Base-by-base conservation (phyloP, 805 yeast species). In the Kodamaea leandrae region DNA sequence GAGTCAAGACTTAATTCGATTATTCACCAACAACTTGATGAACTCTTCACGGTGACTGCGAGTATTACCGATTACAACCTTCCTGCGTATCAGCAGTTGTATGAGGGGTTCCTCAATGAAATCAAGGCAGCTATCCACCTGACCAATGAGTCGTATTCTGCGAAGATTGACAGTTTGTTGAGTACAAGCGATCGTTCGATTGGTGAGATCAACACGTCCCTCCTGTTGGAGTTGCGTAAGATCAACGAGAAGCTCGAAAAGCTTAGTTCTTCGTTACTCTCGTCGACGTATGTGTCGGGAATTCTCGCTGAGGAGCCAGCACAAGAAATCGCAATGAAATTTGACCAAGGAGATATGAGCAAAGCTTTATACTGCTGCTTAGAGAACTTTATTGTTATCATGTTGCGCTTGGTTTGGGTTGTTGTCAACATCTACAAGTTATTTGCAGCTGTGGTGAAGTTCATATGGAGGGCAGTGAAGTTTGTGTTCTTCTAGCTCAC, bases 151-250 rank as follows among this genome's bases (percentile, higher is more conserved):
- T 60, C 71, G 39, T 72, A 74, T 45, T 75, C 82, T 0, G 71
- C 72, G 41, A 71, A 69, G 53, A 72, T 82, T 28, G 89, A 83
- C 51, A 79, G 76, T 37, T 55, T 82, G 41, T 63, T 83, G 34
- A 78, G 82, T 12, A 67, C 72, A 26, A 78, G 84, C 38, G 89
- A 83, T 60, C 65, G 90, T 47, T 74, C 83, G 8, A 76, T 81
- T 43, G 83, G 87, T 45, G 90, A 83, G 52, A 78, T 84, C 40
- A 84, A 80, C 55, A 83, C 91, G 0, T 80, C 88, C 1, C 58
- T 83, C 32, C 73, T 87, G 8, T 60, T 84, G 45, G 82, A 81
- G 48, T 63, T 83, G 20, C 64, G 84, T 15, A 74, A 72, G 43
- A 58, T 79, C 4, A 66, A 65, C 41, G 85, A 80, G 55, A 62